Conservation (phyloP, 805 yeast genomes). For the Yueomyces sinensis region DNA sequence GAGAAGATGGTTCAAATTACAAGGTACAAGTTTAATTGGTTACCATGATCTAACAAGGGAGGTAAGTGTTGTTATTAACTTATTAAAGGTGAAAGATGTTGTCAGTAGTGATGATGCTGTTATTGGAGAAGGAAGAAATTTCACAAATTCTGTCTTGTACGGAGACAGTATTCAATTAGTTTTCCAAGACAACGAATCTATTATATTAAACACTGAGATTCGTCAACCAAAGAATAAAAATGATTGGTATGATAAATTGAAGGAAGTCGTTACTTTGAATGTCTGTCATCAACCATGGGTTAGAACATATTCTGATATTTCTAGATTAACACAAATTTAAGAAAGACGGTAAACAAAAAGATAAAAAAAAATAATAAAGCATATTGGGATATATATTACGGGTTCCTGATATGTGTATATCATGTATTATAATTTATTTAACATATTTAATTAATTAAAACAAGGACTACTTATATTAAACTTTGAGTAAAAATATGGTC, state of each 20-base stretch:
- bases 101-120: constrained; percentile 21
- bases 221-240: constrained; percentile 38
- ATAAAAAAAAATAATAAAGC: background rate
- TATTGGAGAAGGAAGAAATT: constrained; percentile 36
- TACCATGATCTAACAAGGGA: constrained; percentile 57
- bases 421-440: too few species aligned
- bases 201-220: constrained; percentile 71
- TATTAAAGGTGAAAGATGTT: constrained; percentile 45
- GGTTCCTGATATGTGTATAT: too few species aligned
- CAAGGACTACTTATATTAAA: too few species aligned
- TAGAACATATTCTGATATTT: constrained; percentile 24
- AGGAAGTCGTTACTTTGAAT: constrained; percentile 41
- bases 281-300: constrained; percentile 54
- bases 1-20: constrained; percentile 60
- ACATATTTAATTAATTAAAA: too few species aligned
- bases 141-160: constrained; percentile 57
- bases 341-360: too few species aligned
- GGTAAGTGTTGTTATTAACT: constrained; percentile 63
- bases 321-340: background rate
- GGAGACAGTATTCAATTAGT: constrained; percentile 63
- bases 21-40: constrained; percentile 61
- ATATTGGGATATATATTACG: too few species aligned
- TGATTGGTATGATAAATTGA: constrained; percentile 53
- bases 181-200: constrained; percentile 69
- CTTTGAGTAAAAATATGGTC: too few species aligned